phyloP scores from a whole-genome alignment of 192 early-diverging fungal genomes.

The Backusella circina region DNA sequence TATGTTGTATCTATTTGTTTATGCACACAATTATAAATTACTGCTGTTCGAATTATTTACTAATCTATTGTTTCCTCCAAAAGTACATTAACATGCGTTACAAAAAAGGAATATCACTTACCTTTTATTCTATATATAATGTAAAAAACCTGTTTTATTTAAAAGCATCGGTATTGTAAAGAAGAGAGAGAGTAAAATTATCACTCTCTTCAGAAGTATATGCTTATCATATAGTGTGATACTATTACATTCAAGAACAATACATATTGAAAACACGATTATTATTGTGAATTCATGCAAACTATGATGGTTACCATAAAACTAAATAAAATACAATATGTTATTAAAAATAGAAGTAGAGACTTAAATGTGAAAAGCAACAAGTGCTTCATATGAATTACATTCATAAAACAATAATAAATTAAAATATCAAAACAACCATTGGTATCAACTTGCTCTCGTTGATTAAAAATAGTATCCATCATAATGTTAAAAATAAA shows the following conservation, averaged over 20 bases:
- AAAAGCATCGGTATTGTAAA: too few species aligned
- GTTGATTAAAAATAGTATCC: not conserved
- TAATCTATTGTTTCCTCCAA: not conserved
- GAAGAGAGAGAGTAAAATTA: too few species aligned
- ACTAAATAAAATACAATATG: not conserved
- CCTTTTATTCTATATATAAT: not conserved
- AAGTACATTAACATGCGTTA: not conserved
- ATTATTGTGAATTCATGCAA: too few species aligned
- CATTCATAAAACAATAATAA: not conserved
- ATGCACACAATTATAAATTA: not conserved
- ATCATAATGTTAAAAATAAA: not conserved
- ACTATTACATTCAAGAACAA: too few species aligned
- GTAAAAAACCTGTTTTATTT: not conserved
- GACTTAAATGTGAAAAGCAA: not conserved
- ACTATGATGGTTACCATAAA: too few species aligned
- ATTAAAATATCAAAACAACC: not conserved
- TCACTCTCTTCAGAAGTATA: too few species aligned
- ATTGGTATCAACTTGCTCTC: not conserved
- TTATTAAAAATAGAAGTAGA: not conserved
- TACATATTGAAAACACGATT: too few species aligned
- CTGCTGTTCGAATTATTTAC: not conserved
- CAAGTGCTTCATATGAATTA: not conserved
- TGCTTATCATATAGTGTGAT: too few species aligned
- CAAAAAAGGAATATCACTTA: not conserved
- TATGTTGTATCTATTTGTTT: not conserved